Percentiles rank a stretch among this genome's conserved stretches.
phyloP scores from a whole-genome alignment of 2,329 filamentous ascomycete species.

The Paracamarosporium sp. region DNA sequence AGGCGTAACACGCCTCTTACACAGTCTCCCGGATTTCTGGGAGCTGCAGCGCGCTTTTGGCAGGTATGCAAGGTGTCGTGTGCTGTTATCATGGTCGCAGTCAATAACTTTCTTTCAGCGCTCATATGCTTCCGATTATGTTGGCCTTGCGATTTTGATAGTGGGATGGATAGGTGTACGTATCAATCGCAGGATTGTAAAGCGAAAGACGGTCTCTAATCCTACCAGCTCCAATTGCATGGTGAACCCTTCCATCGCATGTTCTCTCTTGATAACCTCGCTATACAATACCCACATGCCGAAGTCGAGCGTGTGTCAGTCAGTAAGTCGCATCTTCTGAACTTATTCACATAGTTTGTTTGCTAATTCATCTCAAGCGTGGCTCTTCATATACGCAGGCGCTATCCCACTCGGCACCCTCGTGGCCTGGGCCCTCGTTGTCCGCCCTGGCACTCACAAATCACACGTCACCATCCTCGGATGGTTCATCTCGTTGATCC shows the following conservation, averaged over 20 bases:
- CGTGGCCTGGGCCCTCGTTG: constrained; percentile 67
- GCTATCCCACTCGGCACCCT: constrained; percentile 73
- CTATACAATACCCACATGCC: constrained; percentile 87
- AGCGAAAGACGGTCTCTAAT: constrained; percentile 8
- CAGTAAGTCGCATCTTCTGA: constrained; percentile 55
- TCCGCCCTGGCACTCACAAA: constrained; percentile 74
- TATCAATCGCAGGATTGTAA: constrained; percentile 59
- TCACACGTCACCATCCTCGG: constrained; percentile 85
- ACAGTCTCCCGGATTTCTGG: constrained; percentile 49
- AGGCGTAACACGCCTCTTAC: constrained; percentile 34
- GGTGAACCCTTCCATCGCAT: constrained; percentile 91
- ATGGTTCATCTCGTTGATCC: constrained; percentile 73
- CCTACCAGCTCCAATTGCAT: constrained; percentile 66
- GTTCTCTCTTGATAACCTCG: constrained; percentile 86
- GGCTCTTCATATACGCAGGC: constrained; percentile 81
- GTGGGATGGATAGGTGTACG: constrained; percentile 58
- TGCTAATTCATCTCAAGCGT: constrained; percentile 52
- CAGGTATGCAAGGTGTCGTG: constrained; percentile 39
- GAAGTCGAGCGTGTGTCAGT: constrained; percentile 83
- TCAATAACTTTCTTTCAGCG: constrained; percentile 56
- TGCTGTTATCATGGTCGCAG: neutral
- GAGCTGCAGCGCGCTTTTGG: constrained; percentile 59
- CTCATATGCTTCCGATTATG: constrained; percentile 87
- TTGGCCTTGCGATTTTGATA: constrained; percentile 76
- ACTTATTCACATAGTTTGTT: neutral